phyloP scores from a whole-genome alignment of 1,284 basidiomycete species.

The Erythrobasidium hasegawianum region DNA sequence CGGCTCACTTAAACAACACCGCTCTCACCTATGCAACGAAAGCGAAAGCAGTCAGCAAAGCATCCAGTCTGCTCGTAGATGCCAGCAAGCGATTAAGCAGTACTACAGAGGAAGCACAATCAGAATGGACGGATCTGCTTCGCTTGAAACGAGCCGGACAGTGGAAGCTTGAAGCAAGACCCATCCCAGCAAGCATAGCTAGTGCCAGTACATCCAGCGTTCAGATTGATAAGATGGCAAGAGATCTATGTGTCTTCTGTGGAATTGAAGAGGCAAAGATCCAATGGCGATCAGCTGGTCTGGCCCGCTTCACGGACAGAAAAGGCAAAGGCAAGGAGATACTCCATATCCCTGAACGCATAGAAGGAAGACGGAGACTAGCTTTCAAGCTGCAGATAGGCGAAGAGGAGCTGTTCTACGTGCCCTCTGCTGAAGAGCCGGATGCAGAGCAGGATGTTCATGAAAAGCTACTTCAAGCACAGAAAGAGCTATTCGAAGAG shows the following conservation, averaged over 20 bases:
- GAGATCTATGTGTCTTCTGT: constrained; percentile 32
- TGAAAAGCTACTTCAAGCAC: constrained; percentile 3
- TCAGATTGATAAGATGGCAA: constrained; percentile 27
- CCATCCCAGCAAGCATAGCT: neutral
- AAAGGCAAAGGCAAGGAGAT: constrained; percentile 22
- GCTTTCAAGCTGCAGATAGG: neutral
- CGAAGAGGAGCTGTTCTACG: constrained; percentile 2
- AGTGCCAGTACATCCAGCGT: neutral
- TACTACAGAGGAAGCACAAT: constrained; percentile 19
- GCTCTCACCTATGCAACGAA: constrained; percentile 23
- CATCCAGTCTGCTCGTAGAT: constrained; percentile 10
- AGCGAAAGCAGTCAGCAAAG: constrained; percentile 8
- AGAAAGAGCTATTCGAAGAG: constrained; percentile 32
- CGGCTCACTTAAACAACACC: constrained; percentile 7
- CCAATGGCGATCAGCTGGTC: constrained; percentile 25
- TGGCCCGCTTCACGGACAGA: constrained; percentile 3
- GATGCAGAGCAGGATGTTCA: constrained; percentile 12
- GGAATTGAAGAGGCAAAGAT: constrained; percentile 21
- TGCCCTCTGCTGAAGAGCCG: neutral
- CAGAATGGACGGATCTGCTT: constrained; percentile 31
- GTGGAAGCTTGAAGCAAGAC: constrained; percentile 29
- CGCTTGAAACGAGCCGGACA: constrained; percentile 26
- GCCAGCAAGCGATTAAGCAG: constrained; percentile 15
- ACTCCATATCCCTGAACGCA: constrained; percentile 18
- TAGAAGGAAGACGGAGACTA: constrained; percentile 24